Conservation (phyloP, 306 rosid genomes). For the Lagenaria siceraria region DNA sequence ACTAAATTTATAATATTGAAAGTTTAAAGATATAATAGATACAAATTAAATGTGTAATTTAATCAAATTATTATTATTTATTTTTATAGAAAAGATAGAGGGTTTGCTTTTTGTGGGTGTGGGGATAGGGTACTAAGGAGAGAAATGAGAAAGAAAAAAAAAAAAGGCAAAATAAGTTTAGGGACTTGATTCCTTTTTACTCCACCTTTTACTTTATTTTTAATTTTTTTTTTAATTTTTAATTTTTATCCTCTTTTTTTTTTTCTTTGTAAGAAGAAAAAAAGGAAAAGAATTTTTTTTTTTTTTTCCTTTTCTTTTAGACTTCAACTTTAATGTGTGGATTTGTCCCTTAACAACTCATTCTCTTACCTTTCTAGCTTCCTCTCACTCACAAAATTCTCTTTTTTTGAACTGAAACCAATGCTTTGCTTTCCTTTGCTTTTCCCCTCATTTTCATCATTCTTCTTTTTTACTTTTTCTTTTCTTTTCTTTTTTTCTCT, state of each 20-base stretch:
- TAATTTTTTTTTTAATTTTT: neutral
- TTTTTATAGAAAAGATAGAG: constrained; percentile 11
- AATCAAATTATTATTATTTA: too few species aligned
- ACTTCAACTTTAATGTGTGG: neutral
- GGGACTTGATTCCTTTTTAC: constrained; percentile 24
- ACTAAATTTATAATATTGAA: too few species aligned
- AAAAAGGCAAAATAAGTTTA: neutral
- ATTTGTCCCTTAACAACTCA: constrained; percentile 11
- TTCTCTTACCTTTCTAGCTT: neutral
- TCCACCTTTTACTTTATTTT: constrained; percentile 5
- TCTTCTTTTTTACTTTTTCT: neutral
- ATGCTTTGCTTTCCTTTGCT: constrained; percentile 8
- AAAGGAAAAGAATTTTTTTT: neutral
- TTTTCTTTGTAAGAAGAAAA: neutral
- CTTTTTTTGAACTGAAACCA: neutral
- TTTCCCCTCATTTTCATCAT: neutral
- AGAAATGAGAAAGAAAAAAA: constrained; percentile 16
- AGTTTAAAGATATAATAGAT: too few species aligned
- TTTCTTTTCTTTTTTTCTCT: neutral
- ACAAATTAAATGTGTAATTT: too few species aligned
- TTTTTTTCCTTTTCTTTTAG: neutral
- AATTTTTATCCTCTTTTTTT: neutral
- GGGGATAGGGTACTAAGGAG: constrained; percentile 24
- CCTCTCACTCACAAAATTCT: constrained; percentile 8
- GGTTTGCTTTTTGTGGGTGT: constrained; percentile 49